Conservation (phyloP, 257 asterid species). For the Agastache rugosa region DNA sequence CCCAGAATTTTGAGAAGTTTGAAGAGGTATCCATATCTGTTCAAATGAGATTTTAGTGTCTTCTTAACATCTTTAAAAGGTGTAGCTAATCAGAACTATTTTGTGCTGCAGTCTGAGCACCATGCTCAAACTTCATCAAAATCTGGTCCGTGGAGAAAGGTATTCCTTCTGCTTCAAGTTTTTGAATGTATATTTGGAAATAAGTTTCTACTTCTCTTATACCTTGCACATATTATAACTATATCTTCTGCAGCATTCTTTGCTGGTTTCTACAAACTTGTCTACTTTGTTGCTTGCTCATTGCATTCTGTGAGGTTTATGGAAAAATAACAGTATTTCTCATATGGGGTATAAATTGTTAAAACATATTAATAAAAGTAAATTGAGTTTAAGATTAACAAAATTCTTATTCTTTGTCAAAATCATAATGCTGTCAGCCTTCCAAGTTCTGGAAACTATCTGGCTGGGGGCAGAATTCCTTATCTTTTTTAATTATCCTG, state of each 20-base stretch:
- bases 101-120: constrained; percentile 65
- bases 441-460: too few species aligned
- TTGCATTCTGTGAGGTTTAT: constrained; percentile 2
- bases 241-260: constrained; percentile 10
- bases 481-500: not conserved
- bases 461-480: too few species aligned
- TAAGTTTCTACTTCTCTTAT: not conserved
- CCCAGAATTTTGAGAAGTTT: constrained; percentile 94
- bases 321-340: not conserved
- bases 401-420: not conserved
- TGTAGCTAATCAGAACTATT: constrained; percentile 36
- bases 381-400: not conserved
- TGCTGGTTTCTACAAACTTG: constrained; percentile 1
- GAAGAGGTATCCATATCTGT: constrained; percentile 66
- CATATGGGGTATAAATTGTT: not conserved
- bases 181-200: constrained; percentile 21
- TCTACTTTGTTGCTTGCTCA: not conserved
- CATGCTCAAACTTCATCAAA: constrained; percentile 65
- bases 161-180: constrained; percentile 39
- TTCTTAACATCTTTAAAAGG: constrained; percentile 2
- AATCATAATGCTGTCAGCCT: too few species aligned
- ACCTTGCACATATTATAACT: not conserved
- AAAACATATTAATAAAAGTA: not conserved
- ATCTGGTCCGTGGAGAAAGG: constrained; percentile 99
- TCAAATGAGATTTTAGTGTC: constrained; percentile 20